Evolutionary conservation across 768 basidiomycete genomes (phyloP).

Genomic region (Phlebiopsis gigantea): DNA sequence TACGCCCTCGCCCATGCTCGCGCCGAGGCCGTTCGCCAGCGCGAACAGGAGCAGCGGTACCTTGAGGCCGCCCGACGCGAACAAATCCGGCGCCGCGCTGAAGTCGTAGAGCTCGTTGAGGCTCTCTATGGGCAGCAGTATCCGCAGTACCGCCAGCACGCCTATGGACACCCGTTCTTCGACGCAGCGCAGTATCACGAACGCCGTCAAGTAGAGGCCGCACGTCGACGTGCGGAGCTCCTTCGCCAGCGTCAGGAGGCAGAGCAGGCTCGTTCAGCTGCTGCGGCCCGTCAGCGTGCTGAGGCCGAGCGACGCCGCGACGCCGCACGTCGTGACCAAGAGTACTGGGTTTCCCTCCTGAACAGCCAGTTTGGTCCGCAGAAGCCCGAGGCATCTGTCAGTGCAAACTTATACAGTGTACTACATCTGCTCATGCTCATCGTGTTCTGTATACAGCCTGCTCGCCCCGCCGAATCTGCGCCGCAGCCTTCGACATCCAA

Average conservation of each 20-base stretch:
- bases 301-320: background rate
- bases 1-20: slow-evolving; percentile 18
- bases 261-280: background rate
- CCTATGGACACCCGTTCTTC: background rate
- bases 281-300: background rate
- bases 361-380: background rate
- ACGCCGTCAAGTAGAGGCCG: background rate
- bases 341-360: background rate
- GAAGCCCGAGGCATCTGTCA: background rate
- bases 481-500: background rate
- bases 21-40: slow-evolving; percentile 15
- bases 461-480: background rate
- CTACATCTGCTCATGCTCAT: background rate
- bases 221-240: background rate
- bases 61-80: slow-evolving; percentile 5
- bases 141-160: background rate
- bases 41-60: background rate
- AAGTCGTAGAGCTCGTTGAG: slow-evolving; percentile 5
- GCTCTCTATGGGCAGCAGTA: slow-evolving; percentile 11
- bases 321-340: background rate
- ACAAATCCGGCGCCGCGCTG: slow-evolving; percentile 6
- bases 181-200: slow-evolving; percentile 4
- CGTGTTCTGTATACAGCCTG: background rate
- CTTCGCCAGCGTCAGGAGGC: background rate
- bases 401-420: background rate